Conservation (phyloP, 306 rosid genomes). For the Cicer bijugum region DNA sequence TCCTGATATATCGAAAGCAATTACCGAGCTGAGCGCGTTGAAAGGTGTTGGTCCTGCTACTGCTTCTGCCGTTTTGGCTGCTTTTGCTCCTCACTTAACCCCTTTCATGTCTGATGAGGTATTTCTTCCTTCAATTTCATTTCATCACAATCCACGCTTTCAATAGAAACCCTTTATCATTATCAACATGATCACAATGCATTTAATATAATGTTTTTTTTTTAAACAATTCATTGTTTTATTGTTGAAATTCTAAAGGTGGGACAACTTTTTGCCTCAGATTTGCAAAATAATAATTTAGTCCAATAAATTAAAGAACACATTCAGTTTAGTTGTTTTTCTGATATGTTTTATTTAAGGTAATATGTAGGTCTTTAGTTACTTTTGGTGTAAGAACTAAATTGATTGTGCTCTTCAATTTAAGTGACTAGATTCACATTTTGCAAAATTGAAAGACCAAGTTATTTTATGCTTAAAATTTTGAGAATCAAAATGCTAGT, state of each 20-base stretch:
- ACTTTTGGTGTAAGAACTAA: neutral
- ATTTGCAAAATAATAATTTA: neutral
- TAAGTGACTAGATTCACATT: neutral
- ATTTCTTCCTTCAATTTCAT: neutral
- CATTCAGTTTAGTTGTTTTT: neutral
- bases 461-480: neutral
- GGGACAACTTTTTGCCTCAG: neutral
- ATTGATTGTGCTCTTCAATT: neutral
- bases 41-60: constrained; percentile 95
- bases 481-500: neutral
- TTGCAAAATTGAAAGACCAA: neutral
- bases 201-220: neutral
- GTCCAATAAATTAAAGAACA: neutral
- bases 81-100: constrained; percentile 67
- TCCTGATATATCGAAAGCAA: constrained; percentile 71
- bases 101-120: constrained; percentile 99
- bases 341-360: neutral
- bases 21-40: constrained; percentile 70
- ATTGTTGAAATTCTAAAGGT: neutral
- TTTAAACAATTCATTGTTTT: neutral
- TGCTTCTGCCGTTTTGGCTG: constrained; percentile 82
- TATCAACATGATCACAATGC: neutral
- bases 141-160: neutral
- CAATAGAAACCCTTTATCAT: neutral
- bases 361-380: neutral